These are phyloP conservation scores for Fragilaria radians DNA, from an alignment of 108 stramenopile genomes.

Conservation along the genomic window DNA sequence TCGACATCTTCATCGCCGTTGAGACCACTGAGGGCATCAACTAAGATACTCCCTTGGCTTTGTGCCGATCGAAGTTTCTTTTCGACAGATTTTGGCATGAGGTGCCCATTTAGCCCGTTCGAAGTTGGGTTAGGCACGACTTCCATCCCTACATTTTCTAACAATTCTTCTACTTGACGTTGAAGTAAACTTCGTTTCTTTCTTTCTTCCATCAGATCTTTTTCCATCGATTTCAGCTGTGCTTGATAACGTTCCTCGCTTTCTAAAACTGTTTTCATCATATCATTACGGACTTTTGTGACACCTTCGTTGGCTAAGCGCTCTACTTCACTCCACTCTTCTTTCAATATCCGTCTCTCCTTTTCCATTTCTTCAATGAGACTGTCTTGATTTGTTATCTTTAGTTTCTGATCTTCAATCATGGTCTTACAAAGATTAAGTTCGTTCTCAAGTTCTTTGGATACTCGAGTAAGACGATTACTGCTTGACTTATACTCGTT, in stretches of 20 bases:
- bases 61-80: conserved; percentile 49
- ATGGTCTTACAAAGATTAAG: conserved; percentile 20
- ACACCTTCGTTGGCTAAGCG: conserved; percentile 60
- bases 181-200: conserved; percentile 52
- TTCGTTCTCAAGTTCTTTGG: conserved; percentile 49
- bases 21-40: conserved; percentile 48
- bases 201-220: conserved; percentile 44
- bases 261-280: conserved; percentile 66
- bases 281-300: conserved; percentile 58
- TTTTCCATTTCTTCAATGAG: conserved; percentile 31
- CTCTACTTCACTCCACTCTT: conserved; percentile 51
- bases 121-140: conserved; percentile 7
- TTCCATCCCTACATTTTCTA: conserved; percentile 41
- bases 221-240: conserved; percentile 51
- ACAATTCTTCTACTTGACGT: conserved; percentile 50
- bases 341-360: conserved; percentile 31
- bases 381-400: conserved; percentile 28
- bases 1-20: conserved; percentile 50
- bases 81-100: conserved; percentile 22
- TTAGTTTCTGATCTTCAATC: conserved; percentile 39
- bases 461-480: conserved; percentile 35
- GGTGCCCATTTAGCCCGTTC: not conserved
- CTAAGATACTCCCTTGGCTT: conserved; percentile 68
- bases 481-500: conserved; percentile 50
- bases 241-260: conserved; percentile 71